Conservation (phyloP, 1,284 basidiomycete species). For the Porogramme epimiltina region DNA sequence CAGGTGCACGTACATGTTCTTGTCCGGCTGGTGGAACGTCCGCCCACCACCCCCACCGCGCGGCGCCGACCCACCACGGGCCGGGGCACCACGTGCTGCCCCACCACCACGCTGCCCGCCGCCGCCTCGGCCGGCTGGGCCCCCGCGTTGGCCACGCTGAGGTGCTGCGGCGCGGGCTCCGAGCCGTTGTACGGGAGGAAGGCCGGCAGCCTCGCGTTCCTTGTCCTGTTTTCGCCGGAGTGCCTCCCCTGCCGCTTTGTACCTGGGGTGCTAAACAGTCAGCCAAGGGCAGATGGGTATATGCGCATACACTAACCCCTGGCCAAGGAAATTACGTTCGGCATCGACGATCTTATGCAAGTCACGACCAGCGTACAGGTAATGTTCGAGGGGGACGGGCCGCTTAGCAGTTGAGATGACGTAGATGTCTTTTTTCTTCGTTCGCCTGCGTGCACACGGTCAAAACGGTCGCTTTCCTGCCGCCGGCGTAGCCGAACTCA, state of each 20-base stretch:
- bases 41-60: constrained; percentile 55
- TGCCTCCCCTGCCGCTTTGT: constrained; percentile 88
- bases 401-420: constrained; percentile 97
- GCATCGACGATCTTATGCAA: constrained; percentile 93
- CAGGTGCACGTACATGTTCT: constrained; percentile 93
- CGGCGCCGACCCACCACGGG: constrained; percentile 34
- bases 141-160: constrained; percentile 61
- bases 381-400: constrained; percentile 97
- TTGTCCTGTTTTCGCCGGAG: constrained; percentile 95
- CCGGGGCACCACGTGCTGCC: constrained; percentile 45
- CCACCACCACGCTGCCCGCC: constrained; percentile 39
- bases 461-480: background rate
- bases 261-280: constrained; percentile 46
- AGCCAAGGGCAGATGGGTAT: background rate
- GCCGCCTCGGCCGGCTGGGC: constrained; percentile 44
- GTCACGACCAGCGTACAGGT: constrained; percentile 91
- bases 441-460: constrained; percentile 74
- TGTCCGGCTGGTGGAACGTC: constrained; percentile 76
- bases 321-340: constrained; percentile 73
- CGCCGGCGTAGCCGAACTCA: constrained; percentile 40
- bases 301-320: constrained; percentile 56
- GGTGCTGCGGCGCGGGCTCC: constrained; percentile 78
- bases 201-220: constrained; percentile 91
- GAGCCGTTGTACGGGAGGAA: constrained; percentile 79
- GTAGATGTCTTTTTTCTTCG: constrained; percentile 99